Evolutionary conservation across 305 asterid species (phyloP).

Genomic region (Fraxinus angustifolia): DNA sequence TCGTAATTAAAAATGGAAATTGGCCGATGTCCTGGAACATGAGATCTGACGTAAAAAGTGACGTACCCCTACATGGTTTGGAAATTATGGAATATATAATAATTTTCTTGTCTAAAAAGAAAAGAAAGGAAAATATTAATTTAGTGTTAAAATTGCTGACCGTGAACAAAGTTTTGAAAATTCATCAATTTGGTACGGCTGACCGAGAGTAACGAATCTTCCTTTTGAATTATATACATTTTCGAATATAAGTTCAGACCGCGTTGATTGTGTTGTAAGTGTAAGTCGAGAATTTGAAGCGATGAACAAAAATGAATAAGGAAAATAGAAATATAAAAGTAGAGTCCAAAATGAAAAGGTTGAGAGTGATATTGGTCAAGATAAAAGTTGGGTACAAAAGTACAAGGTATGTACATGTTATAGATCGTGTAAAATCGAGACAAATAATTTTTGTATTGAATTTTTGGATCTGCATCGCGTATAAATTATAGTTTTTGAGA

Average conservation of each 20-base stretch:
- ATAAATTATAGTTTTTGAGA: neutral
- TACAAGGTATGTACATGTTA: neutral
- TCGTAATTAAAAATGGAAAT: slow-evolving; percentile 1
- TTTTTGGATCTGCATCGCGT: neutral
- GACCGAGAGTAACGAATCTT: neutral
- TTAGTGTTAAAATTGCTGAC: neutral
- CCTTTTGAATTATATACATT: neutral
- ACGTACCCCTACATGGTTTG: neutral
- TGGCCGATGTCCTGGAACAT: slow-evolving; percentile 12
- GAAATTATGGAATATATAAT: neutral
- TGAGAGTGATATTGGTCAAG: neutral
- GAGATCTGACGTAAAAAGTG: slow-evolving; percentile 31
- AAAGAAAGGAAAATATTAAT: neutral
- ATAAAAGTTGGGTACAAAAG: neutral
- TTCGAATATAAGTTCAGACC: neutral
- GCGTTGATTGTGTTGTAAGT: neutral
- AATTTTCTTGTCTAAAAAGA: neutral
- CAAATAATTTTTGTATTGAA: neutral
- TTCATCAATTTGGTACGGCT: neutral
- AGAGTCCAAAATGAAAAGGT: neutral
- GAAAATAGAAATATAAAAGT: neutral
- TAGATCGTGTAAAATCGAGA: neutral
- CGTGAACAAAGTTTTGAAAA: neutral
- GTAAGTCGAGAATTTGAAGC: neutral
- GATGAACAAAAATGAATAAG: neutral